phyloP scores from a whole-genome alignment of 306 rosid genomes.

The Quercus cerris region DNA sequence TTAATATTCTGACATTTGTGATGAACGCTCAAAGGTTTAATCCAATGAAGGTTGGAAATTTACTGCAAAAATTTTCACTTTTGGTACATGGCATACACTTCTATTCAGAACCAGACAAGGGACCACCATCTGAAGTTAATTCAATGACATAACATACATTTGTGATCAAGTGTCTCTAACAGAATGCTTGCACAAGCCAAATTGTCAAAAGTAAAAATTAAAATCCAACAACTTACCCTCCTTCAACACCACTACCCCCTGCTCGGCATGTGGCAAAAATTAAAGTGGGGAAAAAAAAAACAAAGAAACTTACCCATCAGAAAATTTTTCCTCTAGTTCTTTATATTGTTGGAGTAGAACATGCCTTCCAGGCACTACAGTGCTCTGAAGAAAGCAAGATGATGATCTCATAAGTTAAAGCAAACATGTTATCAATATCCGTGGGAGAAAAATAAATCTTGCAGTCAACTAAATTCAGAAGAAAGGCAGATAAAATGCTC shows the following conservation, averaged over 20 bases:
- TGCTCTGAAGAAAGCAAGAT: constrained; percentile 57
- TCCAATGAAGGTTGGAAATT: constrained; percentile 1
- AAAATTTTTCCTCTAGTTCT: constrained; percentile 66
- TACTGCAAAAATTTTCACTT: neutral
- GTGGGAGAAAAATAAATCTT: neutral
- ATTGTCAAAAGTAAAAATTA: neutral
- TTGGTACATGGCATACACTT: neutral
- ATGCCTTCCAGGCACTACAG: constrained; percentile 80
- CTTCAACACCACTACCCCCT: neutral
- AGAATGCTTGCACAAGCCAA: neutral
- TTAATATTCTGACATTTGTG: constrained; percentile 14
- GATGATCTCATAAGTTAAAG: constrained; percentile 6
- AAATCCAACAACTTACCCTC: neutral
- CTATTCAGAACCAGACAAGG: neutral
- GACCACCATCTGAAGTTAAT: neutral
- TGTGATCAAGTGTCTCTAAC: neutral
- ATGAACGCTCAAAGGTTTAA: constrained; percentile 3
- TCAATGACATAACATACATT: neutral
- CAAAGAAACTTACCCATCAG: constrained; percentile 76
- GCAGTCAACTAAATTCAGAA: neutral
- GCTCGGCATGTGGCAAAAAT: no score
- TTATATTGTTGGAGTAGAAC: constrained; percentile 62
- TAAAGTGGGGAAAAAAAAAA: neutral
- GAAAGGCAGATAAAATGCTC: neutral
- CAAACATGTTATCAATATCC: neutral